A percentile compares a stretch with the other conserved stretches of the same genome.
Conservation (phyloP, 192 early-diverging fungal species). For the Entomortierella chlamydospora region DNA sequence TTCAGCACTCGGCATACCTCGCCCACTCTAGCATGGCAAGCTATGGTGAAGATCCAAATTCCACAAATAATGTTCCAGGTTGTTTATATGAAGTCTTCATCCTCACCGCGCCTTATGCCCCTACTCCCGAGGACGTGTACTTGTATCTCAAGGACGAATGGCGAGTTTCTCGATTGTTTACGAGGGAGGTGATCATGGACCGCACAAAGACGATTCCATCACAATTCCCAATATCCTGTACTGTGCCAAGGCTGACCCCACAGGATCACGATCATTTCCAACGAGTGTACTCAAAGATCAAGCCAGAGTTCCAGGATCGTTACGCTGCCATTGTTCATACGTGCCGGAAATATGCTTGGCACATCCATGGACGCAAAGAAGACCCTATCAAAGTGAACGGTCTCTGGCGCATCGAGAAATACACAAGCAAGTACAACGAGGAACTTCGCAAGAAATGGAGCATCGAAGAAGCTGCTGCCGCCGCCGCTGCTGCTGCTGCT, state of each 20-base stretch:
- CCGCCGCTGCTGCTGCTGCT: too few relatives aligned
- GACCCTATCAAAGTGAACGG: not conserved
- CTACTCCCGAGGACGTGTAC: conserved; percentile 7
- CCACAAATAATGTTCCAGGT: not conserved
- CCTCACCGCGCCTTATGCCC: conserved; percentile 29
- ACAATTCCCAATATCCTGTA: not conserved
- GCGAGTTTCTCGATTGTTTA: conserved; percentile 24
- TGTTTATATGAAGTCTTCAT: conserved; percentile 16
- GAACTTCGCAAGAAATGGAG: not conserved
- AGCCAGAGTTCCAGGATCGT: conserved; percentile 37
- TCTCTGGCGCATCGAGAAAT: conserved; percentile 21
- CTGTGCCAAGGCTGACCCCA: conserved; percentile 5
- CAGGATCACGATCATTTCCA: conserved; percentile 32
- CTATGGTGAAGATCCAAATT: not conserved
- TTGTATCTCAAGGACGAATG: conserved; percentile 27
- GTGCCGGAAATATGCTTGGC: conserved; percentile 24
- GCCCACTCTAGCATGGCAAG: conserved; percentile 4
- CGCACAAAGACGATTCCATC: not conserved
- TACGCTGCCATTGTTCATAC: conserved; percentile 12
- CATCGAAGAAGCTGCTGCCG: not conserved
- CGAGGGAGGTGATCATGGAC: conserved; percentile 13
- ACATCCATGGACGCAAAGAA: conserved; percentile 17
- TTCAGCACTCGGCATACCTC: not conserved
- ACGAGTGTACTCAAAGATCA: conserved; percentile 19
- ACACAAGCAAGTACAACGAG: conserved; percentile 28